These are phyloP conservation scores for Quercus phellos DNA, from an alignment of 331 rosid genomes.

Conservation along the genomic window DNA sequence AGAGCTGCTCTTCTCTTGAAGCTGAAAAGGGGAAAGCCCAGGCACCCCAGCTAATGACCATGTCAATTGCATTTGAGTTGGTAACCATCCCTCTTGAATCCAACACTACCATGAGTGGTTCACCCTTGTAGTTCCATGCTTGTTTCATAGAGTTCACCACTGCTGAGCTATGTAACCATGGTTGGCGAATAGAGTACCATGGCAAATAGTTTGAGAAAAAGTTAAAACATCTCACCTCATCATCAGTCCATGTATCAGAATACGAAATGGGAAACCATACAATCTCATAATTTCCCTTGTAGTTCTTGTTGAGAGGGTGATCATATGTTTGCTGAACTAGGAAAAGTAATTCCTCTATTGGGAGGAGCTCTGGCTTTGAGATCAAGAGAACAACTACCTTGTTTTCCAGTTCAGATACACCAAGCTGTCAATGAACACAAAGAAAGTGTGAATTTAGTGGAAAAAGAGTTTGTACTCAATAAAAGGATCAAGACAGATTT, in stretches of 20 bases:
- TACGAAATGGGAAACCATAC: conserved; percentile 61
- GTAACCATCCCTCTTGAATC: conserved; percentile 52
- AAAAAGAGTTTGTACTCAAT: background rate
- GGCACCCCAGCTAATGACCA: conserved; percentile 48
- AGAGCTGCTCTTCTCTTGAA: conserved; percentile 49
- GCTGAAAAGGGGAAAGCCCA: conserved; percentile 48
- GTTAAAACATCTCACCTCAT: conserved; percentile 38
- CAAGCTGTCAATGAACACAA: conserved; percentile 34
- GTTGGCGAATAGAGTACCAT: conserved; percentile 49
- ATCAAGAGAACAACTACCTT: conserved; percentile 49
- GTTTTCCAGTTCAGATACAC: conserved; percentile 41
- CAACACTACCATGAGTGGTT: conserved; percentile 41
- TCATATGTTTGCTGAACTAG: conserved; percentile 56
- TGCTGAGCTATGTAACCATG: conserved; percentile 43
- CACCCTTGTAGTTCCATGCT: conserved; percentile 45
- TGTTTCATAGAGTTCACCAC: conserved; percentile 32
- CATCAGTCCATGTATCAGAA: conserved; percentile 47
- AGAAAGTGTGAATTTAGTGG: conserved; percentile 1
- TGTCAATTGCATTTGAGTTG: conserved; percentile 46
- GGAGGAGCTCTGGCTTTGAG: conserved; percentile 43
- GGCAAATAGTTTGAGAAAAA: conserved; percentile 41
- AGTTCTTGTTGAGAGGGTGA: conserved; percentile 35
- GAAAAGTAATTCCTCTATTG: conserved; percentile 34
- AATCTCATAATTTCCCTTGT: conserved; percentile 33
- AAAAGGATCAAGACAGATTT: background rate